Evolutionary conservation across 768 basidiomycete species (phyloP), one percentile per base, ranked within the genome.

Genomic region (Termitomyces sp.): DNA sequence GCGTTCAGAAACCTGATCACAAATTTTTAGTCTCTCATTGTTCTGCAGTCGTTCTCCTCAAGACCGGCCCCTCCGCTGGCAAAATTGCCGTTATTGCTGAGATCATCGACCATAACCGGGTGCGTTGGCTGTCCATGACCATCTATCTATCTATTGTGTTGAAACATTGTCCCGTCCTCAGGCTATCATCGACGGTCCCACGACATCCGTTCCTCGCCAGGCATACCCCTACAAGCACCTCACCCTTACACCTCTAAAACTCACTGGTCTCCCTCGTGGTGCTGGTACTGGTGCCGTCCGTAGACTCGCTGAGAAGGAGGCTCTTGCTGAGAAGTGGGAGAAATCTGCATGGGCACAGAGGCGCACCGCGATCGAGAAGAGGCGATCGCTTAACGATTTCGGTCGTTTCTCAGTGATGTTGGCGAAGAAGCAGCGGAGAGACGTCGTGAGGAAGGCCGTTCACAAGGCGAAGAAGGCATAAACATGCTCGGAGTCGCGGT

Each of bases 81-180:
- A 90, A 87, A 74, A 92, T 97, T 67, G 97, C 97, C 56, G 89
- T 94, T 62, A 95, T 99, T 72, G 87, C 86, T 51, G 94, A 98
- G 75, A 95, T 98, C 75, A 95, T 98, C 63, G 97, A 98, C 85
- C 96, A 98, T 83, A 96, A 94, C 81, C 86, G 95, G 72, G 96
- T 97, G 71, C 60, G 51, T 90, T 73, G 20, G 12, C 12, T 20
- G 15, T 33, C 13, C 18, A 49, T 22, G 12, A 37, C 46, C 24
- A 24, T 34, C 41, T 42, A 33, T 29, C 29, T 37, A n/a, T n/a
- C n/a, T 42, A 51, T 36, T 18, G 5, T 39, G 37, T 51, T 20
- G 24, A 46, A 53, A 60, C 48, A 49, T 22, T 20, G 8, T 49
- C 20, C 54, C n/a, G 9, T 48, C 20, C 53, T 0, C 67, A 98